Evolutionary conservation across 257 asterid species (phyloP).

Genomic region (Asclepias syriaca): DNA sequence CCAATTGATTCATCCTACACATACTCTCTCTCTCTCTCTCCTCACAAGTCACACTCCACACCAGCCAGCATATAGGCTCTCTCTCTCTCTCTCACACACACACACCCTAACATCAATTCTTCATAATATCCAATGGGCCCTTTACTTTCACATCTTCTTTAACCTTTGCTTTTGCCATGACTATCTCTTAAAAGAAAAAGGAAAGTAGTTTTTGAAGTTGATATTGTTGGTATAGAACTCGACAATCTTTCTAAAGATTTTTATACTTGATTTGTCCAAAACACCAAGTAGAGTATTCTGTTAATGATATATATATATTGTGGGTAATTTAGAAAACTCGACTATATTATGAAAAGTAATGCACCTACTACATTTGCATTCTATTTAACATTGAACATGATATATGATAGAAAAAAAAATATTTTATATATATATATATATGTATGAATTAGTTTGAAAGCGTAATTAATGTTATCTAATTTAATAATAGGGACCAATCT

Average conservation of each 20-base stretch:
- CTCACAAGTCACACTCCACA: conserved; percentile 15
- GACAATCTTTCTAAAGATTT: neutral
- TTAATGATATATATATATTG: too few relatives aligned
- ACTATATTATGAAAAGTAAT: neutral
- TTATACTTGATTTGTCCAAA: neutral
- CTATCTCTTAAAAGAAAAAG: neutral
- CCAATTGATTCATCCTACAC: conserved; percentile 25
- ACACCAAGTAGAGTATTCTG: too few relatives aligned
- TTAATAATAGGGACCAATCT: too few relatives aligned
- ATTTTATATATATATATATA: too few relatives aligned
- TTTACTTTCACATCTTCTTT: conserved; percentile 5
- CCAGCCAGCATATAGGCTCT: conserved; percentile 13
- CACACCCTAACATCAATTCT: neutral
- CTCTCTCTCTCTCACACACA: neutral
- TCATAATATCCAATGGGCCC: conserved; percentile 26
- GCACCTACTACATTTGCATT: neutral
- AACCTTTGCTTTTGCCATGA: conserved; percentile 6
- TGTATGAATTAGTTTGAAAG: too few relatives aligned
- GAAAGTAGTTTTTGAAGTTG: conserved; percentile 11
- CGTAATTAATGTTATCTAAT: neutral
- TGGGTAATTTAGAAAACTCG: too few relatives aligned
- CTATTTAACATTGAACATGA: too few relatives aligned
- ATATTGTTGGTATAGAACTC: neutral
- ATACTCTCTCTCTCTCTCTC: conserved; percentile 1
- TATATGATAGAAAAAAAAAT: too few relatives aligned